phyloP scores from a whole-genome alignment of 495 filamentous ascomycete species.

The Penicillium canescens region DNA sequence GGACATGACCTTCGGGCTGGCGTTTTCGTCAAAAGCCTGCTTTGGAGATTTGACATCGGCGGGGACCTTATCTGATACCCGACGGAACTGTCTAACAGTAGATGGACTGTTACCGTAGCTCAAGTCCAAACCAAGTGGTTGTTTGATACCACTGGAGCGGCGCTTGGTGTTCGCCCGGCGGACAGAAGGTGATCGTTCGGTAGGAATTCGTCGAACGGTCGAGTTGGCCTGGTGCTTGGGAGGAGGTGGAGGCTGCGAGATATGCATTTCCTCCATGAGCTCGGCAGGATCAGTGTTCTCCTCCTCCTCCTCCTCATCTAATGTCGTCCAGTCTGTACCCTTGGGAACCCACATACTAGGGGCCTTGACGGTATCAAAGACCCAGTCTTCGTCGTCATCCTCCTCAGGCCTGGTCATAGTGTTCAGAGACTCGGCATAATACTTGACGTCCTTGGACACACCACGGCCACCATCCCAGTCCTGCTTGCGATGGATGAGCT shows the following conservation, averaged over 20 bases:
- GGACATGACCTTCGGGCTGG: slow-evolving; percentile 34
- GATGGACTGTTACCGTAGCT: slow-evolving; percentile 89
- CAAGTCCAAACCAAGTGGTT: slow-evolving; percentile 79
- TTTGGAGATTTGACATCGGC: slow-evolving; percentile 34
- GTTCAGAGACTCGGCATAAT: slow-evolving; percentile 87
- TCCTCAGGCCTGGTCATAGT: slow-evolving; percentile 54
- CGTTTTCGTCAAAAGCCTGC: slow-evolving; percentile 47
- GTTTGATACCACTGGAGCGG: slow-evolving; percentile 61
- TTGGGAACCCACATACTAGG: slow-evolving; percentile 47
- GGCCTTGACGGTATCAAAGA: slow-evolving; percentile 94
- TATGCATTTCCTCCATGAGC: slow-evolving; percentile 42
- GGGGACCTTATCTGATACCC: slow-evolving; percentile 70
- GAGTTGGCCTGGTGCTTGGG: slow-evolving; percentile 43
- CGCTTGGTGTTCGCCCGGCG: slow-evolving; percentile 47
- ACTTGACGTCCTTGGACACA: slow-evolving; percentile 63
- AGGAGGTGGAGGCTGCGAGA: slow-evolving; percentile 36
- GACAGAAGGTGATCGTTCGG: slow-evolving; percentile 44
- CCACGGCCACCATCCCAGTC: slow-evolving; percentile 69
- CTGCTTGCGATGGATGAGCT: slow-evolving; percentile 83
- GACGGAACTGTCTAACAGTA: slow-evolving; percentile 84
- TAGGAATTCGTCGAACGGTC: slow-evolving; percentile 56
- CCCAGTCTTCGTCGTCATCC: slow-evolving; percentile 85
- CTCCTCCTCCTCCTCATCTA: slow-evolving; percentile 29
- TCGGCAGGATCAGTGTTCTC: slow-evolving; percentile 38
- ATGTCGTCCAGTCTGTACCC: slow-evolving; percentile 33